These are phyloP conservation scores for Botrytis byssoidea DNA, from an alignment of 2,329 filamentous ascomycete species.

Conservation along the genomic window DNA sequence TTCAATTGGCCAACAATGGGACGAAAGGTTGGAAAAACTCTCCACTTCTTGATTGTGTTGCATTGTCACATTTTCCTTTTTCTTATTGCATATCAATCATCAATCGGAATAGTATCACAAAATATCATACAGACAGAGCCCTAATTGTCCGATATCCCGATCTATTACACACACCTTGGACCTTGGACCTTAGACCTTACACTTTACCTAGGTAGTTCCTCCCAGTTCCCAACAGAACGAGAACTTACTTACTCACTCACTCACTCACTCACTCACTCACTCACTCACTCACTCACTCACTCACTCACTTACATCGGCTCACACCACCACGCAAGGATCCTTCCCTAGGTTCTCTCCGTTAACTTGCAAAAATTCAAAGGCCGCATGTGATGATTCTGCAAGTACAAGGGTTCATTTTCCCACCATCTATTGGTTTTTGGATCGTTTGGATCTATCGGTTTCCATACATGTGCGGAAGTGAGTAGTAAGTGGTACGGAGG, in stretches of 20 bases:
- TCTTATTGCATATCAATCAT: background rate
- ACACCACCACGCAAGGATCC: conserved; percentile 10
- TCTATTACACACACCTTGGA: background rate
- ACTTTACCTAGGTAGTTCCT: background rate
- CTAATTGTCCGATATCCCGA: background rate
- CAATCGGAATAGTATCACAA: background rate
- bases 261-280: background rate
- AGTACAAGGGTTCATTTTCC: conserved; percentile 23
- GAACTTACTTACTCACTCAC: too few species aligned
- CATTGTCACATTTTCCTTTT: background rate
- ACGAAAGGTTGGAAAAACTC: background rate
- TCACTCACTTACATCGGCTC: background rate
- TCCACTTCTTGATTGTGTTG: conserved; percentile 2
- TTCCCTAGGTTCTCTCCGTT: background rate
- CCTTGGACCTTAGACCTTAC: background rate
- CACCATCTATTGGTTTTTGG: conserved; percentile 6
- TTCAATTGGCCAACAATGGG: background rate
- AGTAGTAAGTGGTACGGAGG: conserved; percentile 5
- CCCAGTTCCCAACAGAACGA: background rate
- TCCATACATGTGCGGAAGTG: conserved; percentile 1
- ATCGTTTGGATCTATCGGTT: background rate
- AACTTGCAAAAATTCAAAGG: background rate
- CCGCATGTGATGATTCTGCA: conserved; percentile 26
- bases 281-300: background rate
- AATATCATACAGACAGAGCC: background rate